Evolutionary conservation across 371 early-diverging fungal species (phyloP).

Genomic region (Mortierella sp.): DNA sequence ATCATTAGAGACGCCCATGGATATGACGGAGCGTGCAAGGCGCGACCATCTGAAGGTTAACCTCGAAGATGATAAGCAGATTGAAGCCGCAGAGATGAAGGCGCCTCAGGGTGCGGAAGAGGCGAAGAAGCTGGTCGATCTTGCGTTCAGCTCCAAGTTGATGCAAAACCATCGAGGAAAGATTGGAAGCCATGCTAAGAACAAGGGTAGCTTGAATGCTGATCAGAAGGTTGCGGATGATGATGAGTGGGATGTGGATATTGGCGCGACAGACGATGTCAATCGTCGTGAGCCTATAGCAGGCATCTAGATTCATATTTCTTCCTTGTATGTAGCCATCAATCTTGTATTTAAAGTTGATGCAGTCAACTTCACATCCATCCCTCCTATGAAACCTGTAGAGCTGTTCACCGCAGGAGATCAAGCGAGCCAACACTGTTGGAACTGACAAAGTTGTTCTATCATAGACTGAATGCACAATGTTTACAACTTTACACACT

Average conservation of each 20-base stretch:
- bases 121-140: conserved; percentile 9
- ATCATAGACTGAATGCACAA: too few relatives aligned
- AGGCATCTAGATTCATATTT: too few relatives aligned
- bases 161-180: conserved; percentile 6
- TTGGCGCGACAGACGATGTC: conserved; percentile 11
- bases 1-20: conserved; percentile 11
- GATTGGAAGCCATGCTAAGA: background rate
- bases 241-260: conserved; percentile 43
- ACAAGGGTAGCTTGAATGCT: background rate
- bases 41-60: background rate
- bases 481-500: too few relatives aligned
- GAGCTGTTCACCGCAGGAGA: too few relatives aligned
- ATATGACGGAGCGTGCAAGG: conserved; percentile 2
- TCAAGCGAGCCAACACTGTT: too few relatives aligned
- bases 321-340: too few relatives aligned
- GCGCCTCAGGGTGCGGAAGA: conserved; percentile 9
- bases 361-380: too few relatives aligned
- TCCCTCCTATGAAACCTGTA: too few relatives aligned
- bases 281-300: conserved; percentile 33
- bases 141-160: conserved; percentile 22
- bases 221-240: conserved; percentile 17
- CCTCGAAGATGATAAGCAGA: background rate
- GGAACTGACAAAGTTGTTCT: too few relatives aligned
- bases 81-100: conserved; percentile 14
- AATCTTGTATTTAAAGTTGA: too few relatives aligned